Conservation (phyloP, 495 filamentous ascomycete species). For the Daldinia caldariorum region DNA sequence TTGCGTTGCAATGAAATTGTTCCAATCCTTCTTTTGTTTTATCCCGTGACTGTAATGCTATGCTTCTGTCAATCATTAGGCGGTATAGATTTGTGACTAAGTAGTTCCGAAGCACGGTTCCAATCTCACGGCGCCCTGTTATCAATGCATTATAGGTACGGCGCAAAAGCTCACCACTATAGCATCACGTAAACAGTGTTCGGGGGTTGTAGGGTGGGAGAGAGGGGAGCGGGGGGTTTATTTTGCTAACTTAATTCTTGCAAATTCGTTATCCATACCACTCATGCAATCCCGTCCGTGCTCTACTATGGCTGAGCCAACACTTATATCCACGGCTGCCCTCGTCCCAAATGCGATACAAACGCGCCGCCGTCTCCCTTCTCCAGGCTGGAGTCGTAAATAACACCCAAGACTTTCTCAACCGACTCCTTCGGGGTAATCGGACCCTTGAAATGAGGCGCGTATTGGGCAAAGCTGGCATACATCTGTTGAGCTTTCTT, state of each 20-base stretch:
- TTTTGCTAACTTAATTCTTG: no score
- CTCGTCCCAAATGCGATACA: slow-evolving; percentile 62
- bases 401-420: slow-evolving; percentile 47
- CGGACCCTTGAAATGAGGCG: slow-evolving; percentile 62
- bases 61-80: no score
- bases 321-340: slow-evolving; percentile 26
- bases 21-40: neutral
- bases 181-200: no score
- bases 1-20: neutral
- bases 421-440: slow-evolving; percentile 57
- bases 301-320: neutral
- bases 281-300: neutral
- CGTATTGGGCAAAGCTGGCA: slow-evolving; percentile 53
- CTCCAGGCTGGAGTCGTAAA: slow-evolving; percentile 59
- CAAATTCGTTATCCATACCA: no score
- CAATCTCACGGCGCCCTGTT: no score
- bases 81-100: no score
- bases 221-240: no score
- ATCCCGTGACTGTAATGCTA: no score
- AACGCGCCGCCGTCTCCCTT: slow-evolving; percentile 61
- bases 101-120: no score
- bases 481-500: slow-evolving; percentile 43
- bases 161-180: no score
- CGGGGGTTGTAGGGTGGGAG: no score
- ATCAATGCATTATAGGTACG: no score